Base-by-base conservation (phyloP, 2,329 filamentous ascomycete species). In the Fusarium sp. region DNA sequence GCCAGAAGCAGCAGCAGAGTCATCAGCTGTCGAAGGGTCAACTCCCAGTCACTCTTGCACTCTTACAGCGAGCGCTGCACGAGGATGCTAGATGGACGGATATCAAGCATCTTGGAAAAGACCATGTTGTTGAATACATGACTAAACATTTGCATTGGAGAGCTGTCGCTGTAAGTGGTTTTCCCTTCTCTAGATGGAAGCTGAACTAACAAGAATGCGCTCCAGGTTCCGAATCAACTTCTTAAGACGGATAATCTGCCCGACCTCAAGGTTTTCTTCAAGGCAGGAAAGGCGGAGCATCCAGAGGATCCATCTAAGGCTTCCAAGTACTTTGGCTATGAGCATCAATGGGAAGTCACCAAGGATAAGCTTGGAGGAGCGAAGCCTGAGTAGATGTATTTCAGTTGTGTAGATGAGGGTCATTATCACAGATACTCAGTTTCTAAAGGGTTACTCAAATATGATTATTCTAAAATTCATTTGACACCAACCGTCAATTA, bases 21-120 rank as follows among this genome's bases (percentile, higher is more conserved):
- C 45, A 41, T 14, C 44, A 53, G 5, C 18, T 65, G 20, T 65
- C 61, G 0, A 53, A 53, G 36, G 61, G 54, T 30, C 61, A 65
- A 22, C 11, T 65, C 13, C 38, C 61, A 3, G 38, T 65, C 18
- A 65, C 61, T 10, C 38, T 60, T 31, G 55, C 59, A n/a, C 61
- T 65, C 4, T 16, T 61, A 3, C 58, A 61, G 20, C 47, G 50
- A 10, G 41, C 48, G 20, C 7, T 56, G 6, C 44, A 41, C 53
- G 16, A 44, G 0, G 53, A 56, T 28, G 6, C 35, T 11, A 44
- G 48, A 54, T 54, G 58, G 58, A 13, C 39, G 15, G 39, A n/a
- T 11, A 42, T 42, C 5, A 42, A 9, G 14, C 39, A 42, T 16
- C 39, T 42, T 24, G 39, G 39, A 16, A 42, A 24, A 24, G 39